These are phyloP conservation scores for Colletotrichum sidae DNA, from an alignment of 2,329 filamentous ascomycete genomes.

Conservation along the genomic window DNA sequence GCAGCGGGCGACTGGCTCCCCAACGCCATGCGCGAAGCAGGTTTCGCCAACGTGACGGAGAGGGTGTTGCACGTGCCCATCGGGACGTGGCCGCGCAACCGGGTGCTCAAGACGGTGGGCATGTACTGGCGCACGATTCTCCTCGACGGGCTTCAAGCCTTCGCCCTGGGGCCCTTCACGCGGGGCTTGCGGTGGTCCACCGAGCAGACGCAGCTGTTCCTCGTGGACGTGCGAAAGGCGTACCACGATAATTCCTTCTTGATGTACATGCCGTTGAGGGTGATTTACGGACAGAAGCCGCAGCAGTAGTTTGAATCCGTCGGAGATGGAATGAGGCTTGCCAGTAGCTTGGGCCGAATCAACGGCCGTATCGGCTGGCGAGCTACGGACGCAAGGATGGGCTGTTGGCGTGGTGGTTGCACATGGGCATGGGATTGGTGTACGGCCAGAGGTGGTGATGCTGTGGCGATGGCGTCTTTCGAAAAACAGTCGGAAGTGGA, in stretches of 20 bases:
- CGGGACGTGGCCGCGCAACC: constrained; percentile 65
- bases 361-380: no score
- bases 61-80: constrained; percentile 64
- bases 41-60: constrained; percentile 64
- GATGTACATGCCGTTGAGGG: constrained; percentile 67
- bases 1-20: constrained; percentile 55
- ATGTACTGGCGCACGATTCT: constrained; percentile 64
- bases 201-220: constrained; percentile 61
- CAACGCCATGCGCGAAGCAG: constrained; percentile 60
- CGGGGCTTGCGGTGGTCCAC: constrained; percentile 60
- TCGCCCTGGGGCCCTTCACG: constrained; percentile 64
- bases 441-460: no score
- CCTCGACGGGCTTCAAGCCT: constrained; percentile 62
- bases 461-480: no score
- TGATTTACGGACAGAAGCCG: constrained; percentile 65
- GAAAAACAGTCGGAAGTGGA: no score
- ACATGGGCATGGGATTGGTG: no score
- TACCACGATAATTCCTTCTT: constrained; percentile 58
- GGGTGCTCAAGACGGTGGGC: constrained; percentile 62
- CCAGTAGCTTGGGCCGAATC: no score
- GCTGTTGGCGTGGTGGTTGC: no score
- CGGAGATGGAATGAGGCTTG: no score
- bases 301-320: no score
- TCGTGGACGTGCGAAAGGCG: constrained; percentile 60
- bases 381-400: no score